These are phyloP conservation scores for Epichloe typhina DNA, from an alignment of 2,329 filamentous ascomycete species.

Conservation along the genomic window DNA sequence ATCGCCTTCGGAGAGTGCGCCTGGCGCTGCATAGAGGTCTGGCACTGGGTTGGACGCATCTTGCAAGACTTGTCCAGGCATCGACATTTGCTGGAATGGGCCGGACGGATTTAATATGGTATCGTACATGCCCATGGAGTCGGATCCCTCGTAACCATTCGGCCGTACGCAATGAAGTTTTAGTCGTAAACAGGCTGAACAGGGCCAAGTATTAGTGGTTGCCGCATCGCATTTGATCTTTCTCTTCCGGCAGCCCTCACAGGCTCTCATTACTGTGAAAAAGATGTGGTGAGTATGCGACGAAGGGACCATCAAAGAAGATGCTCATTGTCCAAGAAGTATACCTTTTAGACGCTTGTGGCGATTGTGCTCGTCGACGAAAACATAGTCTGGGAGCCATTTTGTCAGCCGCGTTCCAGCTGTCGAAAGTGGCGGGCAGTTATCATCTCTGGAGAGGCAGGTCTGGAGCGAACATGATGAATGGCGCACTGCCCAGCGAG, in stretches of 20 bases:
- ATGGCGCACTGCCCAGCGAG: neutral
- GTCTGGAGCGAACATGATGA: constrained; percentile 13
- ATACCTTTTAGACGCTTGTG: constrained; percentile 92
- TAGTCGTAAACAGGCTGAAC: constrained; percentile 79
- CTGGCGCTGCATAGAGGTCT: constrained; percentile 35
- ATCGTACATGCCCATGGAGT: constrained; percentile 21
- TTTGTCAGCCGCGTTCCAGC: neutral
- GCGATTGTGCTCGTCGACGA: constrained; percentile 96
- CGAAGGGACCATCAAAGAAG: neutral
- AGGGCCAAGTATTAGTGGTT: constrained; percentile 95
- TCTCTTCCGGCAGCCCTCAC: constrained; percentile 82
- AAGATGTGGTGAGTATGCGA: neutral
- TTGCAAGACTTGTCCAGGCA: constrained; percentile 32
- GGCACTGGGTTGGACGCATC: constrained; percentile 24
- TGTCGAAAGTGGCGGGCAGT: neutral
- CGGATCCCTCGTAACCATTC: constrained; percentile 51
- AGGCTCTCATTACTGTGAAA: constrained; percentile 78
- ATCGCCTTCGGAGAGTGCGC: constrained; percentile 33
- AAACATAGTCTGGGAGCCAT: constrained; percentile 64
- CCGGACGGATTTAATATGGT: constrained; percentile 18
- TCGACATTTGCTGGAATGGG: constrained; percentile 36
- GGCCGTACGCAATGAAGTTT: constrained; percentile 91
- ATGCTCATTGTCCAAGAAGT: neutral
- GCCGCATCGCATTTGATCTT: constrained; percentile 98
- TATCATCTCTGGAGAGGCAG: neutral